phyloP scores from a whole-genome alignment of 1,139 yeast genomes.

The Pichia sorboxylosa region DNA sequence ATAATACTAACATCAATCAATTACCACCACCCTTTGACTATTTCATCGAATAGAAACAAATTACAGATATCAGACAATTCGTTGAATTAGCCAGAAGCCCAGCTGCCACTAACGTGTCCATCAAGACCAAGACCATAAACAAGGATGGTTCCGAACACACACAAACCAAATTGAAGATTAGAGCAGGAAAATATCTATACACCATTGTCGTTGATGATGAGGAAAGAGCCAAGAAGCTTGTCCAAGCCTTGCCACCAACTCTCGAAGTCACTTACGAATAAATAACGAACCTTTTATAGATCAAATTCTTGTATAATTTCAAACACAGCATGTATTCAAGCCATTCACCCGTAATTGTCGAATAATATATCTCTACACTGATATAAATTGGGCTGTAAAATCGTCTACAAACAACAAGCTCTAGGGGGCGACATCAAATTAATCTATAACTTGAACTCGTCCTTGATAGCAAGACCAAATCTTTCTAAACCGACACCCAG shows the following conservation, averaged over 20 bases:
- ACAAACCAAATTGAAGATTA: constrained; percentile 98
- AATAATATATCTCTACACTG: too few species aligned
- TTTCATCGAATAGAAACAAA: constrained; percentile 35
- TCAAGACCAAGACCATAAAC: constrained; percentile 80
- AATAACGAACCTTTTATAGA: too few species aligned
- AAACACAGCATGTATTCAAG: too few species aligned
- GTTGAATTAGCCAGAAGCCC: constrained; percentile 97
- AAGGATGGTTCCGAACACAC: constrained; percentile 79
- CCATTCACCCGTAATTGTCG: too few species aligned
- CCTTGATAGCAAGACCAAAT: constrained; percentile 45
- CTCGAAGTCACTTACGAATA: constrained; percentile 34
- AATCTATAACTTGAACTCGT: constrained; percentile 21
- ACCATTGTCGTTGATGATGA: constrained; percentile 94
- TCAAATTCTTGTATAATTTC: too few species aligned
- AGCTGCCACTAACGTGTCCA: constrained; percentile 87
- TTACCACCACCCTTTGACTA: background rate
- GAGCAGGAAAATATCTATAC: constrained; percentile 92
- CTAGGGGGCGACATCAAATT: background rate
- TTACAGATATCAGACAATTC: constrained; percentile 94
- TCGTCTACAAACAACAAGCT: background rate
- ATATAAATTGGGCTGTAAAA: too few species aligned
- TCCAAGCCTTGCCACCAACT: constrained; percentile 96
- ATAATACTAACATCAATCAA: constrained; percentile 11
- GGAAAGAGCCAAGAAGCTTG: constrained; percentile 95
- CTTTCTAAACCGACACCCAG: constrained; percentile 50